Evolutionary conservation across 176 grass and related monocot genomes (phyloP), one percentile per base, ranked within the genome.

Genomic region (Zea luxurians): DNA sequence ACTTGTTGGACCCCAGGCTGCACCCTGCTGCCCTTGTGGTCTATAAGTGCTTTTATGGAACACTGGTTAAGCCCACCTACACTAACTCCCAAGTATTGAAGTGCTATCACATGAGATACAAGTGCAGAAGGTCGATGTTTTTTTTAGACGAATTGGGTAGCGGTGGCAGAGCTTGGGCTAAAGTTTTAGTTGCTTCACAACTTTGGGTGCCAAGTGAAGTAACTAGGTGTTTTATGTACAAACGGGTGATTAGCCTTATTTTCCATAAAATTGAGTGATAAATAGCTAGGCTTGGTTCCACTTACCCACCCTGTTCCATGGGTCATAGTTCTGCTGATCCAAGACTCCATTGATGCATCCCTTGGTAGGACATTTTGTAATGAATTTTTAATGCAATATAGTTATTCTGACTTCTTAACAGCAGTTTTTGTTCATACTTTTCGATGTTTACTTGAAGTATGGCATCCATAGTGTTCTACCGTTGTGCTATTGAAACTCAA

Each of bases 251-350:
- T 52, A 37, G 8, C 36, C 27, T 49, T 37, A 71, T 34, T 13
- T 37, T 64, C 42, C 35, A 42, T 74, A 35, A 67, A 74, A 36
- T 15, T 65, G 34, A 67, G 66, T 35, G 61, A 73, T 50, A 55
- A 52, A 74, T 43, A 74, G 62, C 0, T 61, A 18, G 10, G 48
- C 16, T 74, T 35, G 54, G 16, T 73, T 11, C 50, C 37, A 59
- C 61, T 27, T 12, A 27, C 7, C 66, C 70, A 59, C 8, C 63
- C 43, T 5, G 4, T 9, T 8, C 9, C 35, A 58, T 66, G 48
- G 34, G 3, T 40, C 9, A 48, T 40, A 18, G 27, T 73, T 66
- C 10, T 38, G 5, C 11, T 59, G 76, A 17, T 66, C 40, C 5
- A 9, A 79, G 9, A 53, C 44, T 2, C 67, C 37, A 1, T 11